Evolutionary conservation across 192 early-diverging fungal genomes (phyloP).

Genomic region (Backusella westeae): DNA sequence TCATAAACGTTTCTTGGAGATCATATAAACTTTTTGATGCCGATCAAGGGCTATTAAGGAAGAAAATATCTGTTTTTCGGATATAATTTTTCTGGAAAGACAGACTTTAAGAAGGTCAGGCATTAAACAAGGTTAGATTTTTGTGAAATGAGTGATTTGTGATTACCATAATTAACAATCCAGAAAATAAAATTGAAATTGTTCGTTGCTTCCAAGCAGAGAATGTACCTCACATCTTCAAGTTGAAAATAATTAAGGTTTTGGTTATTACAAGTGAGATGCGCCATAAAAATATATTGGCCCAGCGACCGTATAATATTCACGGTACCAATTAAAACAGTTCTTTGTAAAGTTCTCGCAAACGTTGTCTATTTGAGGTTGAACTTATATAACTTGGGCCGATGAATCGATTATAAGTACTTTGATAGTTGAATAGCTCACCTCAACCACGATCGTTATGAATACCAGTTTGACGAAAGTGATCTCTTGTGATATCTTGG

Average conservation of each 20-base stretch:
- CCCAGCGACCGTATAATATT: not conserved
- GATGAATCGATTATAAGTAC: not conserved
- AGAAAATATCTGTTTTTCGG: no score
- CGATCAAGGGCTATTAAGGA: no score
- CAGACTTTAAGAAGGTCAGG: not conserved
- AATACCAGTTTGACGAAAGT: not conserved
- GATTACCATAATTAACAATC: no score
- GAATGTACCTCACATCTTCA: no score
- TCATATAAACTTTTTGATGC: no score
- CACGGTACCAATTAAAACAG: not conserved
- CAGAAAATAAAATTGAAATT: no score
- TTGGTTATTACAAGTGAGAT: not conserved
- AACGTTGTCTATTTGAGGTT: not conserved
- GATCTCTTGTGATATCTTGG: not conserved
- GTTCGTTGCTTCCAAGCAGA: no score
- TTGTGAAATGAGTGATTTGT: not conserved
- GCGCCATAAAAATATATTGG: not conserved
- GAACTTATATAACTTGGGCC: not conserved
- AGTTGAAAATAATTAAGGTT: no score
- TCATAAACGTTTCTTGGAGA: no score
- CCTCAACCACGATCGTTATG: not conserved
- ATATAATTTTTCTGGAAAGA: not conserved
- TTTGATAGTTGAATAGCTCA: not conserved
- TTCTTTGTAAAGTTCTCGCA: not conserved
- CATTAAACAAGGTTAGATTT: not conserved